phyloP scores from a whole-genome alignment of 768 basidiomycete species.

The Sarcodon sp. region DNA sequence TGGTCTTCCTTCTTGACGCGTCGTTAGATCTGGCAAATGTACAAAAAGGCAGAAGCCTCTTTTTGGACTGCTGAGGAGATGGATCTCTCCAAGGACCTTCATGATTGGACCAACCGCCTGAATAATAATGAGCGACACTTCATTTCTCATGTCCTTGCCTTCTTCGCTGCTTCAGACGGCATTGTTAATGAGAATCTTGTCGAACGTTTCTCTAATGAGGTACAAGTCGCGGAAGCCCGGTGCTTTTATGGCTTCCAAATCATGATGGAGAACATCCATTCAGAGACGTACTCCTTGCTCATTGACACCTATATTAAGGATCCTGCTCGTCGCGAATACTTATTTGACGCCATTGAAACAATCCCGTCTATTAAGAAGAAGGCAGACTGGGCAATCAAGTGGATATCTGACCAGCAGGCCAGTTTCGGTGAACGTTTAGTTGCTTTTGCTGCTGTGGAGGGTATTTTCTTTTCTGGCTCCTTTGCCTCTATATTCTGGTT shows the following conservation, averaged over 20 bases:
- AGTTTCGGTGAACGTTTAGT: slow-evolving; percentile 35
- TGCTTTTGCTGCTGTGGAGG: slow-evolving; percentile 38
- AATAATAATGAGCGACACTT: slow-evolving; percentile 36
- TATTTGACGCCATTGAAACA: slow-evolving; percentile 38
- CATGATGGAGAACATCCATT: slow-evolving; percentile 45
- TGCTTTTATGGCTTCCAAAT: slow-evolving; percentile 46
- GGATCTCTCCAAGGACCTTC: slow-evolving; percentile 32
- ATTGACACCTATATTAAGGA: slow-evolving; percentile 43
- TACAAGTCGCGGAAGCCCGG: slow-evolving; percentile 35
- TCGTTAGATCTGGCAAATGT: slow-evolving; percentile 34
- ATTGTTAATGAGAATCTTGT: slow-evolving; percentile 44
- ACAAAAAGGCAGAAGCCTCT: slow-evolving; percentile 38
- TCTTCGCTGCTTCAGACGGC: slow-evolving; percentile 40
- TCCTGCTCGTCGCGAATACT: slow-evolving; percentile 23
- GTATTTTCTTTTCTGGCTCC: slow-evolving; percentile 41
- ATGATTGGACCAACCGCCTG: slow-evolving; percentile 35
- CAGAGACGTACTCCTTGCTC: slow-evolving; percentile 40
- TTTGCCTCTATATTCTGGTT: slow-evolving; percentile 43
- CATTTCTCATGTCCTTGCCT: slow-evolving; percentile 37
- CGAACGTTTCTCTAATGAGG: slow-evolving; percentile 34
- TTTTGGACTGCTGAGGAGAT: slow-evolving; percentile 35
- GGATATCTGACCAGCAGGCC: slow-evolving; percentile 31
- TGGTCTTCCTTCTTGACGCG: not conserved
- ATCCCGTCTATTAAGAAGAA: slow-evolving; percentile 37
- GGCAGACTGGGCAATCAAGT: slow-evolving; percentile 38